Evolutionary conservation across 2,329 filamentous ascomycete genomes (phyloP), one percentile per base, ranked within the genome.

Genomic region (Cercospora nicotianae): DNA sequence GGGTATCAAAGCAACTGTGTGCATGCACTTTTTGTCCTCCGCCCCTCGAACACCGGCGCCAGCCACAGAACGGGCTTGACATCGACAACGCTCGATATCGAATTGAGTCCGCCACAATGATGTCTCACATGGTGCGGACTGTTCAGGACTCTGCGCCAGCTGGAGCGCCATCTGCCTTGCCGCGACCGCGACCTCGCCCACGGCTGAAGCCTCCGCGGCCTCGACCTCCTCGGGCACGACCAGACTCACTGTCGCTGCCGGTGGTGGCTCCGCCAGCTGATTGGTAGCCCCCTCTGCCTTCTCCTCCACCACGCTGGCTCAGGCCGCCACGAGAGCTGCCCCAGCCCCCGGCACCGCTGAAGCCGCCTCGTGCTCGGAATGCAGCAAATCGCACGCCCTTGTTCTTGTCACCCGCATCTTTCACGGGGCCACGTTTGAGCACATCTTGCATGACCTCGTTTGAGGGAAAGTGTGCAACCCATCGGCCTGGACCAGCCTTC

Each of bases 401-500:
- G 70, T 90, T 90, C 70, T 91, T 89, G 89, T 91, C 77, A 51
- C 68, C 69, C 28, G 67, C 75, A 20, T 79, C 76, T 84, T 94
- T 94, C 74, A 90, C 86, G 5, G 92, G 87, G 67, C 96, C 85
- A 71, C 89, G 89, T 51, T 89, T 87, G 76, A 97, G 86, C 36
- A 93, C 92, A 36, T 86, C 87, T 74, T 94, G 91, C 76, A 94
- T 92, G 60, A 96, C 92, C 73, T 96, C 91, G 3, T 84, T 77
- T 2, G 86, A 91, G 77, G 90, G 88, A 82, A 98, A 98, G 72
- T 94, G 90, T 28, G 92, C 93, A 60, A 97, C 92, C 81, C 90
- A 94, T 83, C 93, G 93, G 69, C 89, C 88, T 75, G 88, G 88
- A 84, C 89, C 92, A 83, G 89, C 91, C 81, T 92, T 94, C 76